Evolutionary conservation across 345 rosid species (phyloP), one percentile per base, ranked within the genome.

Genomic region (Erucastrum elatum): DNA sequence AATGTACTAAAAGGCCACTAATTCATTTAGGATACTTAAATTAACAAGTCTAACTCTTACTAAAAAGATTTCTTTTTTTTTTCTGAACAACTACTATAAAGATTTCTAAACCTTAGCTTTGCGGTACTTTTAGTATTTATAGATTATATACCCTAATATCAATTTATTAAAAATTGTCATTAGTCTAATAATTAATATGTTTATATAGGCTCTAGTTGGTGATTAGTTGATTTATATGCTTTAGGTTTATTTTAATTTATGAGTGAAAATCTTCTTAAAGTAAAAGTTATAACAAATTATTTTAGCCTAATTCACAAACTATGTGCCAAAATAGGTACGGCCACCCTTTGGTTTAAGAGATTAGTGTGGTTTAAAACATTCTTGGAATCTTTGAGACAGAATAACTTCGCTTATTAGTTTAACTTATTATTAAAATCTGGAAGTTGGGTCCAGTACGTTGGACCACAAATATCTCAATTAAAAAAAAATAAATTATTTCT

Each of bases 401-500:
- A 49, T n/a, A 49, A 12, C 13, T 41, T 41, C 13, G 13, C 49
- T 41, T 41, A 41, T 41, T 41, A 41, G 2, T 12, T 44, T 44
- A 41, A 41, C 49, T 44, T 44, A 44, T 13, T 11, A 44, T 44
- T 12, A 44, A 12, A 44, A 25, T 33, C 30, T 21, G 17, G 21
- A 49, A 62, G 65, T 77, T 77, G 80, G 80, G 72, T 65, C 76
- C 81, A 77, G 72, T 67, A 78, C 11, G 56, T 51, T 61, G 70
- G 75, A 68, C 62, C 75, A 80, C n/a, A 80, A 64, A 29, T 75
- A 69, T 69, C 68, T 26, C 56, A 2, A 65, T 65, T 11, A 4
- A 56, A 12, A 49, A 49, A 49, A 2, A 44, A 41, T 3, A 66
- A 21, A 46, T 16, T 30, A 29, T 62, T 70, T 70, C 16, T 56